Percentiles rank a stretch among this genome's conserved stretches.
Evolutionary conservation across 768 basidiomycete species (phyloP).

Genomic region (Boletus edulis): DNA sequence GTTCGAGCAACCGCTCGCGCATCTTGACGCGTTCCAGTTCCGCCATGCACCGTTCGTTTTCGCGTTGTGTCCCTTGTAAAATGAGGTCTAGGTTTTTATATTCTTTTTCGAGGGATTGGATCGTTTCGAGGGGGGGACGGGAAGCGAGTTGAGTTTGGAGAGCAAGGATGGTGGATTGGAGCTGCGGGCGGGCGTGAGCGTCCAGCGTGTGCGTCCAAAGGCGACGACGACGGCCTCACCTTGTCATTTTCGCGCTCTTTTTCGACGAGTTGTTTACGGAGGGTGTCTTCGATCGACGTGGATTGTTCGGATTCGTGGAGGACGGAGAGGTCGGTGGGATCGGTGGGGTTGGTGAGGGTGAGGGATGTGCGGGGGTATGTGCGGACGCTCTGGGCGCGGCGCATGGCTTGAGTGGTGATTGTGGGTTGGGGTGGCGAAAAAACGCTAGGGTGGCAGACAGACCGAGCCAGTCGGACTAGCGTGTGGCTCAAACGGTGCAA

Average conservation of each 20-base stretch:
- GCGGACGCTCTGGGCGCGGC: constrained; percentile 63
- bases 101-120: constrained; percentile 69
- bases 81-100: constrained; percentile 74
- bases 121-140: constrained; percentile 63
- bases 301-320: constrained; percentile 52
- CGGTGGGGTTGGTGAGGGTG: constrained; percentile 17
- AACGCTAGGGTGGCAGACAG: too few species aligned
- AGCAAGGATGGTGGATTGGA: constrained; percentile 57
- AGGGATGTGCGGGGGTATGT: constrained; percentile 53
- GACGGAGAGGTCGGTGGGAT: constrained; percentile 55
- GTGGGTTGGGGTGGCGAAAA: too few species aligned
- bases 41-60: constrained; percentile 83
- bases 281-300: constrained; percentile 46
- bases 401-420: constrained; percentile 32
- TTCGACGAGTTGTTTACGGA: constrained; percentile 63
- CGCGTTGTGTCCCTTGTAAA: constrained; percentile 76
- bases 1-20: constrained; percentile 77
- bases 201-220: background rate
- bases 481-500: too few species aligned
- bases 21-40: constrained; percentile 69
- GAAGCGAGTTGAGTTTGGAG: constrained; percentile 65
- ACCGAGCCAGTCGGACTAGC: too few species aligned
- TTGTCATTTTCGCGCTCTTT: constrained; percentile 71
- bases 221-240: constrained; percentile 32
- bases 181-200: constrained; percentile 33